These are phyloP conservation scores for Otatea glauca DNA, from an alignment of 176 grass and related monocot genomes.

Conservation along the genomic window DNA sequence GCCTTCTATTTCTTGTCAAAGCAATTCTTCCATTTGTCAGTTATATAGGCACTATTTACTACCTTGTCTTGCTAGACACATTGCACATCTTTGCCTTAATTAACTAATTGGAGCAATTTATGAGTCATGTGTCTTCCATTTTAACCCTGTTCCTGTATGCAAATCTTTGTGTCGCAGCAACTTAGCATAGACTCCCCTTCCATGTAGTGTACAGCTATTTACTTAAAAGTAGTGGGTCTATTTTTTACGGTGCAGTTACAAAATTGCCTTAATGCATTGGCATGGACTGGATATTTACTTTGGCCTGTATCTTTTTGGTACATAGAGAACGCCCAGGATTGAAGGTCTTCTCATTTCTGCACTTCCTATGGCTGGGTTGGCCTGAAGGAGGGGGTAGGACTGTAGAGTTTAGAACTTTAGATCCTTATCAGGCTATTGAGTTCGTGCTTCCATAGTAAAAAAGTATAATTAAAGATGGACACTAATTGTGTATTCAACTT, in stretches of 20 bases:
- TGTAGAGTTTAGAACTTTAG: slow-evolving; percentile 28
- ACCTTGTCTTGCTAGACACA: background rate
- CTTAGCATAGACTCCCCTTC: background rate
- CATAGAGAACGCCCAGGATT: background rate
- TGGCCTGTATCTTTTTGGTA: slow-evolving; percentile 23
- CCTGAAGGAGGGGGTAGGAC: background rate
- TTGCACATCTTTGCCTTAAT: background rate
- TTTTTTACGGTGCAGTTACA: background rate
- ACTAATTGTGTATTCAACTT: slow-evolving; percentile 12
- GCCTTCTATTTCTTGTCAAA: slow-evolving; percentile 30
- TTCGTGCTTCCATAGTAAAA: background rate
- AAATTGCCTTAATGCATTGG: background rate
- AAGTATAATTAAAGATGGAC: slow-evolving; percentile 11
- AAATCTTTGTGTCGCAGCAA: background rate
- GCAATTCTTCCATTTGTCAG: slow-evolving; percentile 20
- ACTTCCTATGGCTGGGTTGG: background rate
- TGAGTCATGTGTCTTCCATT: slow-evolving; percentile 18
- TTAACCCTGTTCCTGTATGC: slow-evolving; percentile 12
- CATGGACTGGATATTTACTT: slow-evolving; percentile 20
- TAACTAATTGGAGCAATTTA: slow-evolving; percentile 31
- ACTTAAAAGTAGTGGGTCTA: background rate
- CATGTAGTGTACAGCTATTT: background rate
- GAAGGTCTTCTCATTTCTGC: background rate
- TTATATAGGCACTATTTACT: slow-evolving; percentile 10
- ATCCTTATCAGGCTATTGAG: slow-evolving; percentile 17